These are phyloP conservation scores for Russula emetica DNA, from an alignment of 768 basidiomycete genomes.

Conservation along the genomic window DNA sequence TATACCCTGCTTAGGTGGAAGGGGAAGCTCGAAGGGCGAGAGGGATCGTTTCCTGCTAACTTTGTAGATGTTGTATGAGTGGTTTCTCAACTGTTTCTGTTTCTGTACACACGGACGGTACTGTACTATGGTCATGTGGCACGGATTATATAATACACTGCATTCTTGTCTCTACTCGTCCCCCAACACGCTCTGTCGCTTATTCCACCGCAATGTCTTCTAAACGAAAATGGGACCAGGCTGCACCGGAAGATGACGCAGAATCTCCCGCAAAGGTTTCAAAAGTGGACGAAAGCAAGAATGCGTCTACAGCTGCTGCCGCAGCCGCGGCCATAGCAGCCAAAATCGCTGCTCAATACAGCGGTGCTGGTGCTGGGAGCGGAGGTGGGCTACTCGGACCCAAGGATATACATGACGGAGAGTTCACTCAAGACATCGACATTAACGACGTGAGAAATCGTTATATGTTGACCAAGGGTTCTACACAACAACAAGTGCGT, in stretches of 20 bases:
- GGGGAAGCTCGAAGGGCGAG: slow-evolving; percentile 54
- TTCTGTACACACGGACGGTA: no score
- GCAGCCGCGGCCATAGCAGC: slow-evolving; percentile 87
- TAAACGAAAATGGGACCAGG: slow-evolving; percentile 80
- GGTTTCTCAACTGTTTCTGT: no score
- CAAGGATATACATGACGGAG: slow-evolving; percentile 70
- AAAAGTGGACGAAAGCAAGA: slow-evolving; percentile 51
- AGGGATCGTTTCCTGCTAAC: slow-evolving; percentile 79
- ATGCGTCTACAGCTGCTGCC: slow-evolving; percentile 66
- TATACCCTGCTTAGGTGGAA: slow-evolving; percentile 57
- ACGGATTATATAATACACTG: slow-evolving; percentile 30
- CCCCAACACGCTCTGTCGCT: neutral
- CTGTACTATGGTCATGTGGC: no score
- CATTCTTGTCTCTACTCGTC: neutral
- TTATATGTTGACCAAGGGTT: slow-evolving; percentile 89
- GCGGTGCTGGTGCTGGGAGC: slow-evolving; percentile 39
- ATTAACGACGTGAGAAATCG: slow-evolving; percentile 96
- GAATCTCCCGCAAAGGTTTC: slow-evolving; percentile 42
- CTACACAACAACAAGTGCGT: slow-evolving; percentile 85
- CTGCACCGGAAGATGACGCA: slow-evolving; percentile 48
- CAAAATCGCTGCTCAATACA: slow-evolving; percentile 89
- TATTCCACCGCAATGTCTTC: slow-evolving; percentile 46
- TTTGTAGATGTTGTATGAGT: slow-evolving; percentile 64
- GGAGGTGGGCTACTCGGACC: slow-evolving; percentile 41
- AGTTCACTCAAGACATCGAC: slow-evolving; percentile 88